Base-by-base conservation (phyloP, 805 yeast species). In the Isabelozyma heimii region DNA sequence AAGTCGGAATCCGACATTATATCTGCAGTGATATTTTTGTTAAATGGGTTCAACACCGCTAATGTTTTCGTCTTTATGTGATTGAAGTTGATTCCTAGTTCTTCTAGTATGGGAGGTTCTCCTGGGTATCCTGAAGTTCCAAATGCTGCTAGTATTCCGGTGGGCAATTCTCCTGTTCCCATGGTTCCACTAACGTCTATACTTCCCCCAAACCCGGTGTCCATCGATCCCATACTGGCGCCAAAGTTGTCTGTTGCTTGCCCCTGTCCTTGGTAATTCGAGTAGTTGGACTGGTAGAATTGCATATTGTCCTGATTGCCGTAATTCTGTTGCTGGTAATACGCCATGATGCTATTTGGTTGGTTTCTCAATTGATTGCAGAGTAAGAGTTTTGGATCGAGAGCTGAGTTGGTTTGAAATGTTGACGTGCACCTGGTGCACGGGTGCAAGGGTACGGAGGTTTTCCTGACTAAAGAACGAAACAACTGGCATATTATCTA, bases 31-130 rank as follows among this genome's bases (percentile, higher is more conserved):
- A 89, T 75, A 54, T 66, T 68, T 13, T 71, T 69, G 35, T 84
- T 79, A 42, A 83, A 76, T 12, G 97, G 96, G 57, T 88, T 87
- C 63, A 94, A 76, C 9, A 91, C 98, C 1, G 92, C 89, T 60
- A 82, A 67, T 0, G 98, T 94, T 73, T 89, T 94, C 35, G 82
- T 76, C 58, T 84, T 82, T 55, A 94, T 92, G 62, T 92, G 97
- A 39, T 77, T 79, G 60, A 94, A 94, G 66, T 94, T 91, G 62
- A 94, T 89, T 2, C 98, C 99, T 24, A 94, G 69, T 63, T 94
- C 99, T 63, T 94, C 96, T 45, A 94, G 72, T 42, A 94, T 73
- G 2, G 97, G 91, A 0, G 96, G 91, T 66, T 94, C 99, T n/a
- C 91, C 92, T 0, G 97, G 84, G 62, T 94, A 94, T 0, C 99